Evolutionary conservation across 768 basidiomycete genomes (phyloP).

Genomic region (Auriscalpium vulgare): DNA sequence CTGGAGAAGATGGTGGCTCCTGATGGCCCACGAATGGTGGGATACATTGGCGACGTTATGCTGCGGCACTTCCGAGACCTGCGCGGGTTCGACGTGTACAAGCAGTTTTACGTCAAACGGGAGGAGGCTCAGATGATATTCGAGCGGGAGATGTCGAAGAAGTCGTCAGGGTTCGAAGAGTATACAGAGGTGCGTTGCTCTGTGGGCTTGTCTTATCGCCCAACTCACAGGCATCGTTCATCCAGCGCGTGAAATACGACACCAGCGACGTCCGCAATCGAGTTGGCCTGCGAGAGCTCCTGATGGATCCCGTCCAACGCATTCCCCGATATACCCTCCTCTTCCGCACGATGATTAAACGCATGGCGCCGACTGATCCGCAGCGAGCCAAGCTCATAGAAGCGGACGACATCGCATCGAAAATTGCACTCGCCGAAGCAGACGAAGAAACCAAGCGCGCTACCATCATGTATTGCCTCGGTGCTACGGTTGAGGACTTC

Average conservation of each 20-base stretch:
- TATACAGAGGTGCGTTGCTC: constrained; percentile 72
- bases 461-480: constrained; percentile 79
- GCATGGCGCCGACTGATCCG: constrained; percentile 71
- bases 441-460: constrained; percentile 89
- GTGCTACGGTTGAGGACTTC: constrained; percentile 81
- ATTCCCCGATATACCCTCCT: constrained; percentile 92
- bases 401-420: constrained; percentile 81
- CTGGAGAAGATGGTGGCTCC: constrained; percentile 70
- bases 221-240: not conserved
- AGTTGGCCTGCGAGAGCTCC: constrained; percentile 80
- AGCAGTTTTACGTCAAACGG: constrained; percentile 84
- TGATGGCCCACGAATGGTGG: constrained; percentile 46
- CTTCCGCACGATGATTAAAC: constrained; percentile 87
- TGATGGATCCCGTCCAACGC: constrained; percentile 95
- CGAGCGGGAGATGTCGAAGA: constrained; percentile 73
- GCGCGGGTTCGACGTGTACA: constrained; percentile 85
- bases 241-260: constrained; percentile 81
- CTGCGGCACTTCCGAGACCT: constrained; percentile 80
- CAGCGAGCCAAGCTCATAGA: constrained; percentile 75
- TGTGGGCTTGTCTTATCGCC: not conserved
- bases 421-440: constrained; percentile 85
- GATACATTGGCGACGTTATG: constrained; percentile 77
- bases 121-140: constrained; percentile 90
- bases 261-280: constrained; percentile 68
- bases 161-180: constrained; percentile 71